phyloP scores from a whole-genome alignment of 2,329 filamentous ascomycete species.

The Cercospora janseana region DNA sequence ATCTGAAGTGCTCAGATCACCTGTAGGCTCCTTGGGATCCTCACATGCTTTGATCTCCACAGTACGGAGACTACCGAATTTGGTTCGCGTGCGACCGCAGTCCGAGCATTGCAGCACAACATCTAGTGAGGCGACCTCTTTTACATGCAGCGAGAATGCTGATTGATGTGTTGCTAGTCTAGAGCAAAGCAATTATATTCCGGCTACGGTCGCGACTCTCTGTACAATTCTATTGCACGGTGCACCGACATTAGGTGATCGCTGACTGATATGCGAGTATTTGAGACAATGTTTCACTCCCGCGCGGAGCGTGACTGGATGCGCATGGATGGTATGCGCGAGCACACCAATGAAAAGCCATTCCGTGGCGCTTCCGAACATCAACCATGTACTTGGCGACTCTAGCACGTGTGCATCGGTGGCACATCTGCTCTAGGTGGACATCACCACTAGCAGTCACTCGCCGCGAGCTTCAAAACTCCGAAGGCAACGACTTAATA shows the following conservation, averaged over 20 bases:
- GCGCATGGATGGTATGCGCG: neutral
- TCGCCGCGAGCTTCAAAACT: neutral
- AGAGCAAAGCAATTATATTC: neutral
- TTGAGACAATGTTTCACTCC: constrained; percentile 2
- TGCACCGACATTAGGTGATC: neutral
- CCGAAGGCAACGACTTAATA: constrained; percentile 3
- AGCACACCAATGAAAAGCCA: constrained; percentile 3
- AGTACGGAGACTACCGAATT: constrained; percentile 1
- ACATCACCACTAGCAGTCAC: neutral
- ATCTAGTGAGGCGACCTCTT: too few relatives aligned
- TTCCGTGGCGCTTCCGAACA: neutral
- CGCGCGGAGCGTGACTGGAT: neutral
- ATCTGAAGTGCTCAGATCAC: constrained; percentile 20
- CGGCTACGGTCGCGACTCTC: neutral
- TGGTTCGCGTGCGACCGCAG: neutral
- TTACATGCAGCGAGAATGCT: too few relatives aligned
- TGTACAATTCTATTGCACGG: neutral
- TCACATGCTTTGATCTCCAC: constrained; percentile 3
- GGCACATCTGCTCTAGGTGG: neutral
- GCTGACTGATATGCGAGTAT: neutral
- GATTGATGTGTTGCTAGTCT: constrained; percentile 1
- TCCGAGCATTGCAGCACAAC: neutral
- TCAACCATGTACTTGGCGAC: neutral
- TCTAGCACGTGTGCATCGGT: neutral
- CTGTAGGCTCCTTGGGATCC: neutral